Conservation (phyloP, 2,329 filamentous ascomycete species). For the Sodiomyces alkalinus region DNA sequence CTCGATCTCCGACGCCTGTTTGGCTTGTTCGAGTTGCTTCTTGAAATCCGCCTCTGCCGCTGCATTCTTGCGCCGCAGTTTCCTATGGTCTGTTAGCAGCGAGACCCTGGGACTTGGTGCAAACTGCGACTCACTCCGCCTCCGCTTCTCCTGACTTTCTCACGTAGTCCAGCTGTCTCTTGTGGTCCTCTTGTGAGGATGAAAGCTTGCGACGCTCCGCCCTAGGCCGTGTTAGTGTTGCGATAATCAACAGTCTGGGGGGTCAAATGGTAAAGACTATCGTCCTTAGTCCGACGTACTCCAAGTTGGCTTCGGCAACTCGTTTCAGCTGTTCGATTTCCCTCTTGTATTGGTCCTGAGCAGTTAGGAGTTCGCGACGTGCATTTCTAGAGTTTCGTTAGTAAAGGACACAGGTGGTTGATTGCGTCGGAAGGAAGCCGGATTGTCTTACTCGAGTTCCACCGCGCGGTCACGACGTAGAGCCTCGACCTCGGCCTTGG, state of each 20-base stretch:
- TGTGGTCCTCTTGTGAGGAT: conserved; percentile 3
- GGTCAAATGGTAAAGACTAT: too few species aligned
- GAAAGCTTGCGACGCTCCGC: conserved; percentile 1
- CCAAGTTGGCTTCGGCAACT: background rate
- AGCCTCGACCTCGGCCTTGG: conserved; percentile 54
- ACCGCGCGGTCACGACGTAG: conserved; percentile 56
- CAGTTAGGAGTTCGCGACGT: conserved; percentile 4
- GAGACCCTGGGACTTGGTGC: background rate
- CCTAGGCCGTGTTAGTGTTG: conserved; percentile 1
- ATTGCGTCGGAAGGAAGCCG: background rate
- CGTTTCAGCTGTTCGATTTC: conserved; percentile 19
- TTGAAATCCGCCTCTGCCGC: conserved; percentile 15
- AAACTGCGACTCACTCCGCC: background rate
- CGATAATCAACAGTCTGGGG: too few species aligned
- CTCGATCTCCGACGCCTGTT: conserved; percentile 32
- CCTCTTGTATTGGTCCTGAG: conserved; percentile 15
- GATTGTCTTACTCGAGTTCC: conserved; percentile 34
- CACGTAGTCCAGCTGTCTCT: conserved; percentile 5
- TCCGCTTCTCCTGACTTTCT: conserved; percentile 1
- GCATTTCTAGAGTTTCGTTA: too few species aligned
- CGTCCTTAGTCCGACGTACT: conserved; percentile 1
- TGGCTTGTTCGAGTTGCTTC: conserved; percentile 27
- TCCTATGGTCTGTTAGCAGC: background rate
- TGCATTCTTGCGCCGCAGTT: conserved; percentile 5
- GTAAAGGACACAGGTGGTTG: too few species aligned